Evolutionary conservation across 2,329 filamentous ascomycete genomes (phyloP).

Genomic region (Fusarium chuoi): DNA sequence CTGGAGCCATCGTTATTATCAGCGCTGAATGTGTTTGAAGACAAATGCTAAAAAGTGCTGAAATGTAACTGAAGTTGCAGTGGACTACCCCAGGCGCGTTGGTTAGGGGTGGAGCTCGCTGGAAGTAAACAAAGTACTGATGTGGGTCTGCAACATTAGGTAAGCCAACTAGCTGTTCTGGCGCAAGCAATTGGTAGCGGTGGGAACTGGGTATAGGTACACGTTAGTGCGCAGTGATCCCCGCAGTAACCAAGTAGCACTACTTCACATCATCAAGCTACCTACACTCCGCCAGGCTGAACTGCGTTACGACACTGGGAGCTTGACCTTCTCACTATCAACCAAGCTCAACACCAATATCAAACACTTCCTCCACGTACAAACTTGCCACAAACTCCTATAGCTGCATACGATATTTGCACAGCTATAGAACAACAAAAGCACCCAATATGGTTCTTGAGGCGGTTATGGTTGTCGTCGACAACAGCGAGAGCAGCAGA

Average conservation of each 20-base stretch:
- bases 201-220: conserved; percentile 34
- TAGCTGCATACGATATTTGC: not conserved
- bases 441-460: conserved; percentile 90
- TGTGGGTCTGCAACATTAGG: conserved; percentile 35
- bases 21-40: conserved; percentile 26
- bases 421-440: conserved; percentile 26
- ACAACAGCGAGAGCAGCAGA: conserved; percentile 98
- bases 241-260: conserved; percentile 26
- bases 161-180: conserved; percentile 40
- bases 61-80: conserved; percentile 23
- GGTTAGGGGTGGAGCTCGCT: conserved; percentile 34
- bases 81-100: conserved; percentile 38
- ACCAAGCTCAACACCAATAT: conserved; percentile 38
- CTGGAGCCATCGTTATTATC: conserved; percentile 57
- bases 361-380: not conserved
- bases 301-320: conserved; percentile 56
- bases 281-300: conserved; percentile 54
- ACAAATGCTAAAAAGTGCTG: conserved; percentile 10
- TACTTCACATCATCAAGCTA: conserved; percentile 40
- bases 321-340: conserved; percentile 45
- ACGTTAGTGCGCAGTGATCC: not conserved
- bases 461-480: conserved; percentile 99
- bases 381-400: conserved; percentile 2
- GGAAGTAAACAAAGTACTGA: conserved; percentile 46
- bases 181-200: conserved; percentile 31